phyloP scores from a whole-genome alignment of 805 yeast species.

The baker's yeast (Saccharomyces cerevisiae) region DNA sequence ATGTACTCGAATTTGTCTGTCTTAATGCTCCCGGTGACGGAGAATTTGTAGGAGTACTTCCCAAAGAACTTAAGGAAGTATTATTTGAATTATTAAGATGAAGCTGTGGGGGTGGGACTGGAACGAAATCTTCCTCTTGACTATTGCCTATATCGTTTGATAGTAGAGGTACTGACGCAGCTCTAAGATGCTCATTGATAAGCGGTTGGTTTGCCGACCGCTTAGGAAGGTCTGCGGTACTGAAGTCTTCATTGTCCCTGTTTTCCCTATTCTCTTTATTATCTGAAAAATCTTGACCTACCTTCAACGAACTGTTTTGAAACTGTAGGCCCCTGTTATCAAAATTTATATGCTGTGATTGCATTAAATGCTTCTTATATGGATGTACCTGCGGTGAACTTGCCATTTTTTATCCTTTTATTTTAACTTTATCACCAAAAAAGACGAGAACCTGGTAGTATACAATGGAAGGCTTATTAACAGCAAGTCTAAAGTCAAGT shows the following conservation, averaged over 20 bases:
- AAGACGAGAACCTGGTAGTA: not conserved
- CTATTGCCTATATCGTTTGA: not conserved
- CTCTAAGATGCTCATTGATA: not conserved
- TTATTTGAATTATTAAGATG: not conserved
- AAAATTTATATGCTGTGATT: slow-evolving; percentile 4
- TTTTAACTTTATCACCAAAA: not conserved
- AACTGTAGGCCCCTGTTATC: not conserved
- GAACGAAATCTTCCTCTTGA: not conserved
- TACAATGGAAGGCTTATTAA: slow-evolving; percentile 5
- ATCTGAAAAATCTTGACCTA: not conserved
- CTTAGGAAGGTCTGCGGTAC: not conserved
- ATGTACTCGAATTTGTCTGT: slow-evolving; percentile 2
- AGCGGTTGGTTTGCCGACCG: not conserved
- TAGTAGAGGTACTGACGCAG: not conserved
- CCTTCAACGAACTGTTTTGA: not conserved
- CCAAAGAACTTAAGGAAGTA: slow-evolving; percentile 6
- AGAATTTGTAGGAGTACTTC: slow-evolving; percentile 5
- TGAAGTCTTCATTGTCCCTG: not conserved
- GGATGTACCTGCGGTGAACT: slow-evolving; percentile 5
- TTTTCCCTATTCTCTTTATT: not conserved
- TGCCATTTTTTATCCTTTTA: not conserved
- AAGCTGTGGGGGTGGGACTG: not conserved
- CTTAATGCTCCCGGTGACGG: slow-evolving; percentile 3
- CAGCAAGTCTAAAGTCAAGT: not conserved
- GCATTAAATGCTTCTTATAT: slow-evolving; percentile 5